Evolutionary conservation across 2,329 filamentous ascomycete species (phyloP).

Genomic region (Curvularia sp.): DNA sequence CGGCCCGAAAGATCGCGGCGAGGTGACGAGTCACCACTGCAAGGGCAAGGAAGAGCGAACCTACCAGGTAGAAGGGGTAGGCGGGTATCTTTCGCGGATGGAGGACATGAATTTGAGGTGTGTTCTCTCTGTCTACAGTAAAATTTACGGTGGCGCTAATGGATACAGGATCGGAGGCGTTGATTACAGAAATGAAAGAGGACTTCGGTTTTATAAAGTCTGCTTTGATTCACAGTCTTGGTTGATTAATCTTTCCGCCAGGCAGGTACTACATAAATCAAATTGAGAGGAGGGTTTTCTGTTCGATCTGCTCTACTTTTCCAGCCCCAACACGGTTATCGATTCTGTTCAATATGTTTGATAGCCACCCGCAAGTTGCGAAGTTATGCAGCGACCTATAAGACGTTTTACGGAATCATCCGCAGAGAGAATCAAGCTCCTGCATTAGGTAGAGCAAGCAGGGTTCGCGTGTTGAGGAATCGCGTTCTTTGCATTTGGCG

Average conservation of each 20-base stretch:
- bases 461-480: too few species aligned
- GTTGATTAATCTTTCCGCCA: background rate
- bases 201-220: background rate
- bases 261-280: background rate
- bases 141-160: background rate
- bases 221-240: background rate
- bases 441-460: too few species aligned
- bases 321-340: background rate
- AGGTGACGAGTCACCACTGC: background rate
- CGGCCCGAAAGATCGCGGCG: background rate
- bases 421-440: too few species aligned
- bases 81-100: conserved; percentile 2
- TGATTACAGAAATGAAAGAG: background rate
- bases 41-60: background rate
- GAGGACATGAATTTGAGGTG: background rate
- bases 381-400: too few species aligned
- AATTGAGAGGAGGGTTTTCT: background rate
- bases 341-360: background rate
- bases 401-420: too few species aligned
- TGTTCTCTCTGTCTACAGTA: background rate
- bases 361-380: too few species aligned
- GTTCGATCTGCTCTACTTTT: background rate
- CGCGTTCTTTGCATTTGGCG: too few species aligned
- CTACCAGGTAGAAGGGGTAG: background rate
- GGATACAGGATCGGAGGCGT: background rate